Conservation (phyloP, 352 stramenopile species). For the Globisporangium barbulae region DNA sequence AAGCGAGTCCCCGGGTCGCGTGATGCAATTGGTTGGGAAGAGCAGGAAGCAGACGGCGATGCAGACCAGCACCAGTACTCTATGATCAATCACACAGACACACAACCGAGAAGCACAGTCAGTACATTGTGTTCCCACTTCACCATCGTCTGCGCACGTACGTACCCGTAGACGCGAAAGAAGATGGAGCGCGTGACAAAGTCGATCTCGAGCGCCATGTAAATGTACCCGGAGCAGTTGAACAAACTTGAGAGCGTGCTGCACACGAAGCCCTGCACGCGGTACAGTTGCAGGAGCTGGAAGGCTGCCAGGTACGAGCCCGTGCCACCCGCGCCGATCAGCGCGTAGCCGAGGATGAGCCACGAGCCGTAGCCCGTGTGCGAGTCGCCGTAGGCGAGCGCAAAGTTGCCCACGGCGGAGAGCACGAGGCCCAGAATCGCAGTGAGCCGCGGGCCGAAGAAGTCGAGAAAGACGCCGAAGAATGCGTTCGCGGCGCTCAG, state of each 20-base stretch:
- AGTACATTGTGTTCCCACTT: neutral
- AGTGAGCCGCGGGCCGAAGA: slow-evolving; percentile 55
- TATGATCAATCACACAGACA: slow-evolving; percentile 11
- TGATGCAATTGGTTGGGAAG: slow-evolving; percentile 76
- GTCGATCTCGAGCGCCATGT: slow-evolving; percentile 72
- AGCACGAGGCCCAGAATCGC: slow-evolving; percentile 52
- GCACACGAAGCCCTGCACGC: slow-evolving; percentile 73
- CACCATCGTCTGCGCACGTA: slow-evolving; percentile 1
- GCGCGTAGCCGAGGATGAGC: slow-evolving; percentile 68
- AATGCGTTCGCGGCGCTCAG: slow-evolving; percentile 77
- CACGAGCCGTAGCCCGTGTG: slow-evolving; percentile 36
- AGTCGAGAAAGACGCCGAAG: slow-evolving; percentile 73
- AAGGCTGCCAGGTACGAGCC: slow-evolving; percentile 76
- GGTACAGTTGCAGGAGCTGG: slow-evolving; percentile 77
- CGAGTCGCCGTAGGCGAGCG: slow-evolving; percentile 54
- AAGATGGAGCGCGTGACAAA: slow-evolving; percentile 44
- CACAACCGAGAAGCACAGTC: slow-evolving; percentile 3
- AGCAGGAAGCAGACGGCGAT: slow-evolving; percentile 53
- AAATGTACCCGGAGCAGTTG: slow-evolving; percentile 84
- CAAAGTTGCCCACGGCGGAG: slow-evolving; percentile 52
- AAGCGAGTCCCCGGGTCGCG: slow-evolving; percentile 35
- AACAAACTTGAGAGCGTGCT: slow-evolving; percentile 82
- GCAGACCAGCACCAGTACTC: slow-evolving; percentile 40
- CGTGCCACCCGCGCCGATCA: slow-evolving; percentile 68
- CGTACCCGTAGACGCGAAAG: slow-evolving; percentile 63